Evolutionary conservation across 106 monocot genomes (phyloP).

Genomic region (Iris macrosiphon): DNA sequence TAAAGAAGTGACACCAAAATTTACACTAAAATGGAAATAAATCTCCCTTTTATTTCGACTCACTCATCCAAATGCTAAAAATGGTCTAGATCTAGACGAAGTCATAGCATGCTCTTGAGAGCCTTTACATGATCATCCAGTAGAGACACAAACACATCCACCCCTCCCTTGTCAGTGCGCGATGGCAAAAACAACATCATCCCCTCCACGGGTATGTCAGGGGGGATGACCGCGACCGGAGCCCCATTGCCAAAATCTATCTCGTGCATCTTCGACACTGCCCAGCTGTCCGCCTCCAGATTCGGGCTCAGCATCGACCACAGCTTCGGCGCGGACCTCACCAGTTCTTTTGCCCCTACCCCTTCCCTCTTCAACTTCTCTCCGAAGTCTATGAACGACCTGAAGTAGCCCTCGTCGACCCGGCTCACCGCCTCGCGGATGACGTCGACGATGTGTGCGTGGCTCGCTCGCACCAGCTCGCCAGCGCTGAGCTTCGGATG

Average conservation of each 20-base stretch:
- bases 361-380: conserved; percentile 3
- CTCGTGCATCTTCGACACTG: conserved; percentile 43
- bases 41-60: too few relatives aligned
- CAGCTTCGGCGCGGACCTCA: conserved; percentile 8
- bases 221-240: conserved; percentile 21
- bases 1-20: too few relatives aligned
- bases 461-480: conserved; percentile 2
- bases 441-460: conserved; percentile 1
- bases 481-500: conserved; percentile 11
- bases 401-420: conserved; percentile 34
- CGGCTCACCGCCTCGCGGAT: conserved; percentile 20
- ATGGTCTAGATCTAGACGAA: too few relatives aligned
- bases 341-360: too few relatives aligned
- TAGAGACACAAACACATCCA: conserved; percentile 16
- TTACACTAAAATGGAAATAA: too few relatives aligned
- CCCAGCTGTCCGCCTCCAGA: conserved; percentile 67
- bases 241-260: conserved; percentile 58
- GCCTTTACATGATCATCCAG: conserved; percentile 9
- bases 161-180: conserved; percentile 13
- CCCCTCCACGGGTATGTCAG: conserved; percentile 43
- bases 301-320: conserved; percentile 33
- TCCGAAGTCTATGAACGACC: conserved; percentile 62
- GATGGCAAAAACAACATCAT: conserved; percentile 43
- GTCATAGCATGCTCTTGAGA: too few relatives aligned
- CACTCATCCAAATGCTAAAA: too few relatives aligned